Percentiles rank a stretch among this genome's conserved stretches.
These are phyloP conservation scores for Phyllosticta capitalensis DNA, from an alignment of 2,329 filamentous ascomycete species.

Conservation along the genomic window DNA sequence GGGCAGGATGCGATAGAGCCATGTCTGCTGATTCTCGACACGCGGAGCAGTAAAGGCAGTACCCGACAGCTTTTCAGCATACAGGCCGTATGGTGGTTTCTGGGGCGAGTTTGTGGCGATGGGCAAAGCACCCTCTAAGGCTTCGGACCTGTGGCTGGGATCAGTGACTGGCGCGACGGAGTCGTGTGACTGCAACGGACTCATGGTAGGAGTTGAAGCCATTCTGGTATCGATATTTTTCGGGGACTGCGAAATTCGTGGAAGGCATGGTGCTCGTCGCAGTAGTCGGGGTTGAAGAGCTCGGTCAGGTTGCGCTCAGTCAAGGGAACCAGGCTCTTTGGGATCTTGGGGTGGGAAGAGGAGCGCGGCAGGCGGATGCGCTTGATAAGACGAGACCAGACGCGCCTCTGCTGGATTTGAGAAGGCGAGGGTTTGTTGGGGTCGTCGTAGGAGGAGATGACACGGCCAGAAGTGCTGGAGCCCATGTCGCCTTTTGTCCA, in stretches of 20 bases:
- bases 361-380: conserved; percentile 14
- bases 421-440: conserved; percentile 19
- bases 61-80: conserved; percentile 62
- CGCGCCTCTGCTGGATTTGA: conserved; percentile 13
- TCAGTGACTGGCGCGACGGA: background rate
- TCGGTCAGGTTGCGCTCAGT: conserved; percentile 21
- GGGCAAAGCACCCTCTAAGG: conserved; percentile 63
- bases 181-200: conserved; percentile 38
- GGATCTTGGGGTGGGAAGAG: conserved; percentile 14
- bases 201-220: conserved; percentile 72
- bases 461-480: conserved; percentile 7
- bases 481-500: conserved; percentile 1
- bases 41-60: conserved; percentile 51
- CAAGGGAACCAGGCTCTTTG: conserved; percentile 19
- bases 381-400: conserved; percentile 15
- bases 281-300: conserved; percentile 22
- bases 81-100: conserved; percentile 67
- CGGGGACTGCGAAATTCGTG: conserved; percentile 52
- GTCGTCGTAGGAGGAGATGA: conserved; percentile 16
- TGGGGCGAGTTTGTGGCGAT: conserved; percentile 73
- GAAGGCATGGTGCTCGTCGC: conserved; percentile 48
- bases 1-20: conserved; percentile 49
- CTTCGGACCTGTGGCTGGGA: conserved; percentile 53
- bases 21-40: conserved; percentile 48
- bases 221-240: conserved; percentile 68